Base-by-base conservation (phyloP, 306 rosid species). In the Crotalaria pallida region DNA sequence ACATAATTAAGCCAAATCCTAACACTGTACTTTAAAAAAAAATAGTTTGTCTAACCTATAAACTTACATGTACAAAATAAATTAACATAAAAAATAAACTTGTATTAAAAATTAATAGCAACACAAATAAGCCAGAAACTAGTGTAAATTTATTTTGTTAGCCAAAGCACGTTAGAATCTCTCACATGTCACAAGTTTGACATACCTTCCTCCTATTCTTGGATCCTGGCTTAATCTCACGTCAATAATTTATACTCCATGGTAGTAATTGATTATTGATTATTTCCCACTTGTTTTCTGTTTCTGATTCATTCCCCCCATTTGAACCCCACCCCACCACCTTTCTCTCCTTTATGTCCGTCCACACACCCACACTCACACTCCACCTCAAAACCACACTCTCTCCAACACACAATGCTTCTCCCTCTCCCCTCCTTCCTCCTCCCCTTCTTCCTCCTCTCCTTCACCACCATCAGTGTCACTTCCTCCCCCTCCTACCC, bases 401-500 rank as follows among this genome's bases (percentile, higher is more conserved):
- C n/a, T n/a, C n/a, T n/a, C n/a, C n/a, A 38, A 12, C 12, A 8
- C 48, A 61, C 57, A 62, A 81, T 81, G 81, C 47, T 74, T 18
- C 64, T 74, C 50, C 26, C 41, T 27, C 62, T 57, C 3, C 26
- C 31, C 23, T 17, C 4, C 40, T 56, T n/a, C 7, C 49, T 44
- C 18, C 36, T 57, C 43, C 5, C 51, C 38, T 3, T 77, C 33
- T 13, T 59, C 47, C 0, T 40, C 60, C 0, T 52, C 34, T 2
- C 17, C 22, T 31, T 47, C 73, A 1, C 18, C 53, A 1, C 47
- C 40, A 1, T 50, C 44, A 38, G 81, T 31, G 45, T 63, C 31
- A 38, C 88, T 17, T 5, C 75, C 0, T 41, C 77, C 4, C 17
- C 74, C 1, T 27, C 85, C n/a, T 79, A 74, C 13, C 80, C 88